Base-by-base conservation (phyloP, 2,329 filamentous ascomycete species). In the Eurotiales sp. region DNA sequence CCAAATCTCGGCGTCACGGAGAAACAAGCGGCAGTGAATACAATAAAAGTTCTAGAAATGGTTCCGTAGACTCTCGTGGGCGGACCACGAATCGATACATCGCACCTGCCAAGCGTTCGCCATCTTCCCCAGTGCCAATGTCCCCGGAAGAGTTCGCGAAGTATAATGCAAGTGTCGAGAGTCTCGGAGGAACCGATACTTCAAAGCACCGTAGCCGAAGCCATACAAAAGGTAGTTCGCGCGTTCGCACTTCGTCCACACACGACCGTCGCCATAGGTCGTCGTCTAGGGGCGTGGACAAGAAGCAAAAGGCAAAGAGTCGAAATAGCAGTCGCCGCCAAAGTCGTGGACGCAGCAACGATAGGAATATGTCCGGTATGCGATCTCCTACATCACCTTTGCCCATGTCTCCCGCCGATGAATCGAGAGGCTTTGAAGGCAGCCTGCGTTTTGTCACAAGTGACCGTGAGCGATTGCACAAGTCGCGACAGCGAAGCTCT, bases 71-170 rank as follows among this genome's bases (percentile, higher is more conserved):
- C 17, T 61, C 61, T 37, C 83, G 88, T 52, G 88, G 87, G 17
- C 81, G 88, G 55, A 79, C 78, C 21, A 74, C 79, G 11, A 77
- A 81, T 40, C 81, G 85, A 19, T 86, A 84, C 57, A 90, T 86
- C 56, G 86, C 84, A 63, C 82, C 87, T 15, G 82, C 84, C 11
- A 95, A 96, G 70, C 80, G 88, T 19, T 96, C 92, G 1, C 92
- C 92, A 1, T 95, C 90, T 2, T 96, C 92, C 0, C 92, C 92
- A 0, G 80, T 96, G 2, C 90, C 91, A 3, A 96, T 96, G 91
- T 95, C 91, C 3, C 90, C 90, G 0, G 89, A 96, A 60, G 90
- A 96, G 61, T 66, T 88, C 54, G 63, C 71, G 45, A 63, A 65
- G 40, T 76, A 74, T 54, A 70, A 72, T 43, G 69, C 66, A 4